Percentiles rank a stretch among this genome's conserved stretches.
Conservation (phyloP, 768 basidiomycete species). For the Tricholoma bakamatsutake region DNA sequence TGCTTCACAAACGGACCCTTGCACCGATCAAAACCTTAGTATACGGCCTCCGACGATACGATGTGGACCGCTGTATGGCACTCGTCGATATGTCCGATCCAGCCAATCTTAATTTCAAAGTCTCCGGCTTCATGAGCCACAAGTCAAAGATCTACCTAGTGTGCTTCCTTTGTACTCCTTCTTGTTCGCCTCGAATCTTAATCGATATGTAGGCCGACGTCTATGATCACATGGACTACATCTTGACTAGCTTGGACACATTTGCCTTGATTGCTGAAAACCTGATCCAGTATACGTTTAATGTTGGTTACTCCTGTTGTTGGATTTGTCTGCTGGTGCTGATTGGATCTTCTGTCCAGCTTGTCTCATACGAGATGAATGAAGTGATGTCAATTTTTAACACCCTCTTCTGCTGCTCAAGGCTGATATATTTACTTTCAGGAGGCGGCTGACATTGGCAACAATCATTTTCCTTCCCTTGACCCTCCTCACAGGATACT, state of each 20-base stretch:
- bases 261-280: constrained; percentile 68
- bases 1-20: constrained; percentile 66
- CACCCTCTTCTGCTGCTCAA: neutral
- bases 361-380: constrained; percentile 73
- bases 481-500: constrained; percentile 69
- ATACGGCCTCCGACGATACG: constrained; percentile 63
- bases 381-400: constrained; percentile 49
- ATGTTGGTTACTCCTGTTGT: constrained; percentile 35
- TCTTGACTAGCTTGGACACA: constrained; percentile 65
- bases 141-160: constrained; percentile 67
- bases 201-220: constrained; percentile 53
- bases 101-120: constrained; percentile 28
- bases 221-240: constrained; percentile 71
- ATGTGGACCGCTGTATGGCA: constrained; percentile 60
- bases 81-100: constrained; percentile 42
- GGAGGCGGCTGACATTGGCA: constrained; percentile 59
- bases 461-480: constrained; percentile 69
- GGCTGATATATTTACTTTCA: constrained; percentile 16
- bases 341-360: constrained; percentile 29
- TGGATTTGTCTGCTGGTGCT: neutral
- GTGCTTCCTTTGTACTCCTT: constrained; percentile 11
- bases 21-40: constrained; percentile 67
- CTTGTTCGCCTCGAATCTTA: neutral
- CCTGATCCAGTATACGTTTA: constrained; percentile 69
- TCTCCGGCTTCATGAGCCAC: constrained; percentile 60